Conservation (phyloP, 169 alveolate species). For the Plasmodium vivax region DNA sequence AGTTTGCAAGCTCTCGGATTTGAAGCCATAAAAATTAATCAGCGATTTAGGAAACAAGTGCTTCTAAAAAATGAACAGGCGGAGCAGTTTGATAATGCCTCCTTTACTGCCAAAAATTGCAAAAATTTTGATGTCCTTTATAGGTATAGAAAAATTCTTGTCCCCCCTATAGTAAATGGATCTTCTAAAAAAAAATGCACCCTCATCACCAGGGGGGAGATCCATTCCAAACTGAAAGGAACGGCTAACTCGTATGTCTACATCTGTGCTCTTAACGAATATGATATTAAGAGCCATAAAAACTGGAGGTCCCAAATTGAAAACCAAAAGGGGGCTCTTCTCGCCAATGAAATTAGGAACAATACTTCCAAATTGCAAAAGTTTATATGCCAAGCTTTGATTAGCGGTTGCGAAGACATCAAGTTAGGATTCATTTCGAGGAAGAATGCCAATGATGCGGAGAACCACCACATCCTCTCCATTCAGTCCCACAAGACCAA, state of each 20-base stretch:
- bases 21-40: conserved; percentile 92
- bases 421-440: conserved; percentile 90
- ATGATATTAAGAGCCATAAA: conserved; percentile 86
- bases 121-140: conserved; percentile 87
- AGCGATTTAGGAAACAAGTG: conserved; percentile 89
- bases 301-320: conserved; percentile 91
- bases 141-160: conserved; percentile 88
- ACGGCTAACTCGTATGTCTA: conserved; percentile 82
- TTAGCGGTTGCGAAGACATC: conserved; percentile 91
- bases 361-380: conserved; percentile 90
- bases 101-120: conserved; percentile 84
- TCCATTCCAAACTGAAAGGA: conserved; percentile 82
- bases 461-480: conserved; percentile 85
- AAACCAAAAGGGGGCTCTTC: conserved; percentile 90
- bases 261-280: conserved; percentile 89
- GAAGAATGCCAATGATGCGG: conserved; percentile 88
- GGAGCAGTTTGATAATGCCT: conserved; percentile 80
- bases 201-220: conserved; percentile 85
- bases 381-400: conserved; percentile 90
- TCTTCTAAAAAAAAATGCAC: conserved; percentile 71
- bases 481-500: conserved; percentile 91
- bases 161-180: conserved; percentile 85
- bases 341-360: conserved; percentile 91
- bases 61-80: conserved; percentile 80
- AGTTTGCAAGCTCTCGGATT: conserved; percentile 91